Evolutionary conservation across 2,329 filamentous ascomycete species (phyloP), one percentile per base, ranked within the genome.

Genomic region (Xylariaceae sp.): DNA sequence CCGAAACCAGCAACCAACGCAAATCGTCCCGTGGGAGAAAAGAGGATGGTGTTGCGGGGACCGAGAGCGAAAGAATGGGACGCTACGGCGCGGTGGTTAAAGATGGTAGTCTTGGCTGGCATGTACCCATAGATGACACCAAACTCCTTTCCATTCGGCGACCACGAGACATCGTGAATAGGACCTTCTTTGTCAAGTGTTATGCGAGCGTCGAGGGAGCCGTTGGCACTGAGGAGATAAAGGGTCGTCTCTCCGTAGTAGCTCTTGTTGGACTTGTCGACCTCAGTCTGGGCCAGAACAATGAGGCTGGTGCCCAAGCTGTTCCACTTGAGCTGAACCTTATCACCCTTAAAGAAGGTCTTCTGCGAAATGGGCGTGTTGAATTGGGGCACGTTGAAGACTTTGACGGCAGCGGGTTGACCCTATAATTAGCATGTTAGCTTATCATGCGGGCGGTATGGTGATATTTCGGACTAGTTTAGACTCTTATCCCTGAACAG

Each of bases 291-390:
- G 48, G 94, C 92, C 63, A 99, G 82, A 58, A 97, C 92, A 64
- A 99, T 87, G 66, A 97, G 72, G 67, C 86, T 92, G 35, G 91
- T 96, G 46, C 94, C 94, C 54, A 90, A 78, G 59, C 86, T 82
- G 72, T 99, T 99, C 94, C 94, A 99, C 76, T 96, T 96, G 66
- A 99, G 76, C 72, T 96, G 90, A 42, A 99, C 92, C 76, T 97
- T 97, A 77, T 99, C 94, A 56, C 91, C 91, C 76, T 99, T 99
- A 83, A 90, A 99, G 68, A 99, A 99, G 1, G 87, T 96, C 84
- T 99, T 99, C 69, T 97, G 92, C 36, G 92, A 96, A 44, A 96
- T 85, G 5, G 91, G 85, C 46, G 75, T 76, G 56, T 73, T 80
- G 72, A 97, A 97, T 61, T 94, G 80, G 39, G 94, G 92, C 33